Conservation (phyloP, 2,329 filamentous ascomycete species). For the Trichophyton mentagrophytes region DNA sequence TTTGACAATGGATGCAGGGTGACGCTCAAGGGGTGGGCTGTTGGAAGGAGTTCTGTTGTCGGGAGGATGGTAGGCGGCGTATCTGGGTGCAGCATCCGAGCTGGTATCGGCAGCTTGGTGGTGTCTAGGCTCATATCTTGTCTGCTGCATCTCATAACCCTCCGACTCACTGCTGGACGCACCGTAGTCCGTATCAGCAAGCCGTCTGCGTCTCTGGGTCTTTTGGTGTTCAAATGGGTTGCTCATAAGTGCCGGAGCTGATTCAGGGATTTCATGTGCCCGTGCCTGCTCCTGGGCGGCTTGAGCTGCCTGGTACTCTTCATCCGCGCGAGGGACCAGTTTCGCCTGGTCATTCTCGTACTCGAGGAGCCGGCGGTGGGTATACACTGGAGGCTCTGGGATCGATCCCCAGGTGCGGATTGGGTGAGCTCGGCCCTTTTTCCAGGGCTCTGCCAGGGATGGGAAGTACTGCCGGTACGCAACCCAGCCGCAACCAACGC, state of each 20-base stretch:
- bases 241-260: not conserved
- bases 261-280: slow-evolving; percentile 14
- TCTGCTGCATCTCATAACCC: slow-evolving; percentile 12
- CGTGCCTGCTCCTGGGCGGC: not conserved
- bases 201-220: slow-evolving; percentile 1
- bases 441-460: slow-evolving; percentile 41
- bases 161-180: slow-evolving; percentile 10
- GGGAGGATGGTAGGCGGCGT: slow-evolving; percentile 5
- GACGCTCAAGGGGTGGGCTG: slow-evolving; percentile 4
- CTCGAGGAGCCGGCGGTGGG: slow-evolving; percentile 5
- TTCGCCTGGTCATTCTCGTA: slow-evolving; percentile 11
- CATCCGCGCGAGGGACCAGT: slow-evolving; percentile 22
- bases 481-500: slow-evolving; percentile 40
- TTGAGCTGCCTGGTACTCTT: slow-evolving; percentile 17
- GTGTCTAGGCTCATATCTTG: slow-evolving; percentile 4
- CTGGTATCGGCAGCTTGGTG: slow-evolving; percentile 5
- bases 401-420: slow-evolving; percentile 42
- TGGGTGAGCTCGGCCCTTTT: slow-evolving; percentile 46
- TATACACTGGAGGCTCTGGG: slow-evolving; percentile 8
- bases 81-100: slow-evolving; percentile 2
- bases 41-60: not conserved
- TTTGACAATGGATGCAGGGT: not conserved
- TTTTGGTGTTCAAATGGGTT: slow-evolving; percentile 9
- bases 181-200: slow-evolving; percentile 5
- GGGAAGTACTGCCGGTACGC: slow-evolving; percentile 50